Base-by-base conservation (phyloP, 805 yeast genomes). In the Hanseniaspora thailandica region DNA sequence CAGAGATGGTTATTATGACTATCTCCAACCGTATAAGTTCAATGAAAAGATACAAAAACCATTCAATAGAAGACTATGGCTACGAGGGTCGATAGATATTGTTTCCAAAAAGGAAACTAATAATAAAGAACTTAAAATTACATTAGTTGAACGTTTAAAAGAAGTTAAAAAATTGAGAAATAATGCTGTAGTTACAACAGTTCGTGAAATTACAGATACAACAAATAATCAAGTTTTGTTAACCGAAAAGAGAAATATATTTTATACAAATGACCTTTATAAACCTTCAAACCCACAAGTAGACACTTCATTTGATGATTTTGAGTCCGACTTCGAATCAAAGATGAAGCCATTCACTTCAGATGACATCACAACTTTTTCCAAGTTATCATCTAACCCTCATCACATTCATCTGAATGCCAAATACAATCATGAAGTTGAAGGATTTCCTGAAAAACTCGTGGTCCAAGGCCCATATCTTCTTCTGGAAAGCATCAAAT, bases 41-140 rank as follows among this genome's bases (percentile, higher is more conserved):
- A n/a, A n/a, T 23, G 20, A 19, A 12, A 33, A 33, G 13, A 22
- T 41, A 20, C 12, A 33, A 17, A 7, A 26, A 12, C 41, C 33
- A n/a, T 49, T 26, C 28, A 49, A 41, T 12, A 40, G 53, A 26
- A n/a, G 53, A 17, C 35, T 49, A 8, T 49, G 53, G 53, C 28
- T 49, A 4, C 43, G 53, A 17, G 53, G 53, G 13, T 35, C 53
- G 10, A 30, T 41, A 3, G 23, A 33, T 22, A 40, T 38, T 5
- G 8, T 22, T 7, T 8, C 10, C 15, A 7, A n/a, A 9, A 8
- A 13, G 12, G 5, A 13, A 8, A 10, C 19, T 38, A 7, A 19
- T 26, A n/a, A 30, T 20, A 38, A 22, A 22, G 15, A 30, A 4
- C 15, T 20, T 2, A 34, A 19, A 2, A 9, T 49, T 5, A 33